Evolutionary conservation across 1,284 basidiomycete species (phyloP).

Genomic region (Xanthoconium separans): DNA sequence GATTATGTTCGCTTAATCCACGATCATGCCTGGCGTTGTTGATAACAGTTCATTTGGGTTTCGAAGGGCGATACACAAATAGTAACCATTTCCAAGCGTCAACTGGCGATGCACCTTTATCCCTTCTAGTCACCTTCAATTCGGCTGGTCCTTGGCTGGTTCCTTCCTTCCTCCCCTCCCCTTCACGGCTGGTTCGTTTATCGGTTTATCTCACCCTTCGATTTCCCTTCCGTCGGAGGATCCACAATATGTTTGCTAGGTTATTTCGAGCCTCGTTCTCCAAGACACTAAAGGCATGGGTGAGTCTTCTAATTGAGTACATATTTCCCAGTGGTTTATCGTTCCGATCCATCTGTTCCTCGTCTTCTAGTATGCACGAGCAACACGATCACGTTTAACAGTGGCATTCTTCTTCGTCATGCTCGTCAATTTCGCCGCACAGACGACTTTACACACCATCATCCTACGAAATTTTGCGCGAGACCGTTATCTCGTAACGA

Average conservation of each 20-base stretch:
- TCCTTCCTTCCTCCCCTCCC: neutral
- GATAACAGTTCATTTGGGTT: neutral
- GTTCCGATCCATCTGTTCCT: neutral
- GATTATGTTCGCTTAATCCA: too few species aligned
- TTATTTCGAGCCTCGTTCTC: neutral
- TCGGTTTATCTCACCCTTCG: neutral
- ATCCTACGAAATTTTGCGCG: constrained; percentile 34
- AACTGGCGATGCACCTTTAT: neutral
- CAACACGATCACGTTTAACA: constrained; percentile 44
- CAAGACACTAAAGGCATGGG: constrained; percentile 12
- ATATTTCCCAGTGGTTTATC: neutral
- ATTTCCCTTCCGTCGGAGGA: neutral
- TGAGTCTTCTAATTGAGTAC: constrained; percentile 1
- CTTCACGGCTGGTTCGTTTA: constrained; percentile 18
- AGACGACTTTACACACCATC: constrained; percentile 37
- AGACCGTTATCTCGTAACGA: constrained; percentile 32
- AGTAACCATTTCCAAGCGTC: neutral
- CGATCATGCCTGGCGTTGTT: neutral
- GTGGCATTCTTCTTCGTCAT: constrained; percentile 43
- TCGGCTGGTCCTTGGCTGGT: neutral
- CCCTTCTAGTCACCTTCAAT: neutral
- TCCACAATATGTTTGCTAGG: neutral
- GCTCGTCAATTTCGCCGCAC: constrained; percentile 37
- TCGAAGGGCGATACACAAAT: neutral
- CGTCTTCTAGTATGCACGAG: constrained; percentile 38